Percentiles rank a stretch among this genome's conserved stretches.
Evolutionary conservation across 768 basidiomycete genomes (phyloP).

Genomic region (Suillus brevipes): DNA sequence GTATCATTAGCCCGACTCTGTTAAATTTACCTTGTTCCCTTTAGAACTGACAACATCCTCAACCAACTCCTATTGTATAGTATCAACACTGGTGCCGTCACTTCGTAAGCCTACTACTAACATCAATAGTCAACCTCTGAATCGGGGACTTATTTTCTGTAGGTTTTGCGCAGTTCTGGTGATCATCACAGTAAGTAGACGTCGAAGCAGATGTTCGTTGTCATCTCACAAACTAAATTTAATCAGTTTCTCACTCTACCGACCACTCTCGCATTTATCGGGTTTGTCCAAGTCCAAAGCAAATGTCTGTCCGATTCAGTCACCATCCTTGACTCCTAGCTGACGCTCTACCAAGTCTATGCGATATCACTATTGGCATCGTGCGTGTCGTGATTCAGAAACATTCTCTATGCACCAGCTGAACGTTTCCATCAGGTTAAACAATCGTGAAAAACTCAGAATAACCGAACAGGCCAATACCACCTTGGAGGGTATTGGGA

Average conservation of each 20-base stretch:
- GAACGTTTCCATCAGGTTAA: not conserved
- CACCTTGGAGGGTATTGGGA: not conserved
- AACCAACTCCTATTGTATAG: conserved; percentile 20
- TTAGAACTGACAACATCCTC: conserved; percentile 19
- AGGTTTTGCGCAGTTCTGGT: conserved; percentile 15
- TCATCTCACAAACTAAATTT: not conserved
- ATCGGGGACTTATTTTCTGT: not conserved
- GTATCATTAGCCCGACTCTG: not conserved
- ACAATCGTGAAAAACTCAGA: not conserved
- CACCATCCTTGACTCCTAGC: not conserved
- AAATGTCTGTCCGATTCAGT: conserved; percentile 11
- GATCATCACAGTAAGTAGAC: conserved; percentile 9
- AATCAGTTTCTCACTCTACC: conserved; percentile 12
- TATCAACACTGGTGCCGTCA: conserved; percentile 18
- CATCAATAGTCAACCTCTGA: not conserved
- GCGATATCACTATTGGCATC: conserved; percentile 19
- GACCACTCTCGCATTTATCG: conserved; percentile 7
- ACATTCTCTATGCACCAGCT: not conserved
- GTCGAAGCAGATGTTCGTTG: too few species aligned
- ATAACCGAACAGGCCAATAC: not conserved
- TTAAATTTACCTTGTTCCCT: not conserved
- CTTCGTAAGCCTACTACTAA: conserved; percentile 12
- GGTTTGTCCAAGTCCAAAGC: conserved; percentile 19
- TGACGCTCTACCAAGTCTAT: conserved; percentile 11
- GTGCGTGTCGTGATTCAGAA: conserved; percentile 9